phyloP scores from a whole-genome alignment of 2,329 filamentous ascomycete genomes.

The Nemania sp. region DNA sequence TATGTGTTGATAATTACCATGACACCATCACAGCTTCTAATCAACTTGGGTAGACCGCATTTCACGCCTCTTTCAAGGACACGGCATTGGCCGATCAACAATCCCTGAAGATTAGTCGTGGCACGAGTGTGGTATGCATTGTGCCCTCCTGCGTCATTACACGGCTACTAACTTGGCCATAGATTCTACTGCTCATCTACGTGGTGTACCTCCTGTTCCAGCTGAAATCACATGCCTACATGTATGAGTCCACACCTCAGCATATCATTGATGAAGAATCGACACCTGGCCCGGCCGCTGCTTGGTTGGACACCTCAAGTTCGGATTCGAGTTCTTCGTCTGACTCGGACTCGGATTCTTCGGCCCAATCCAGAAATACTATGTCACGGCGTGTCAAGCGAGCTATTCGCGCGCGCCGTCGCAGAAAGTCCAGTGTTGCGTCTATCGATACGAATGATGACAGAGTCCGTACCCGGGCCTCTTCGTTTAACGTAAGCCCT shows the following conservation, averaged over 20 bases:
- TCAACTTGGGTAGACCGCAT: conserved; percentile 72
- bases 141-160: background rate
- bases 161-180: conserved; percentile 29
- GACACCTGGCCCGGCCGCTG: conserved; percentile 80
- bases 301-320: conserved; percentile 76
- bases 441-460: conserved; percentile 62
- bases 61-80: conserved; percentile 82
- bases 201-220: conserved; percentile 85
- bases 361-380: conserved; percentile 62
- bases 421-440: conserved; percentile 76
- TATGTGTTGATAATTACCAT: conserved; percentile 45
- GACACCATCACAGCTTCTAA: conserved; percentile 31
- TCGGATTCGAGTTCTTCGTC: conserved; percentile 61
- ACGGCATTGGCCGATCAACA: conserved; percentile 64
- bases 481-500: conserved; percentile 48
- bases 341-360: conserved; percentile 71
- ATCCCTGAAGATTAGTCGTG: conserved; percentile 84
- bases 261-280: conserved; percentile 91
- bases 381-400: conserved; percentile 77
- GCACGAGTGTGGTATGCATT: conserved; percentile 76
- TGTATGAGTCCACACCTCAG: conserved; percentile 91
- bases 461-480: conserved; percentile 42
- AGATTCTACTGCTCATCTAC: conserved; percentile 81
- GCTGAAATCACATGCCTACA: conserved; percentile 87
- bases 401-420: conserved; percentile 71